Conservation (phyloP, 2,329 filamentous ascomycete genomes). For the Geoglossum cookeanum region DNA sequence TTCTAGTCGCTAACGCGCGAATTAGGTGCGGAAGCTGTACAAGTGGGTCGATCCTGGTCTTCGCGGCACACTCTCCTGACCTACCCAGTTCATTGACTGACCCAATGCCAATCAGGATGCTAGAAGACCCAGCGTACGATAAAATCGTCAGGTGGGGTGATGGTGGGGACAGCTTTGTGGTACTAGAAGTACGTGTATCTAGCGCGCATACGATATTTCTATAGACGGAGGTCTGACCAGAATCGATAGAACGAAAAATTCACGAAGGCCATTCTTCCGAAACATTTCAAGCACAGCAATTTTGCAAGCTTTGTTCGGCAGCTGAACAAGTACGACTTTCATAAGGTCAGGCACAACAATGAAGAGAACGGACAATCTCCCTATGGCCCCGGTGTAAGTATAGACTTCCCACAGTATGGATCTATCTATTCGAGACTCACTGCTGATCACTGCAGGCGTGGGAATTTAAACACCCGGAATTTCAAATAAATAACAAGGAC, state of each 20-base stretch:
- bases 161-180: constrained; percentile 87
- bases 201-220: neutral
- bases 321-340: constrained; percentile 94
- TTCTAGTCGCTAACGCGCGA: constrained; percentile 10
- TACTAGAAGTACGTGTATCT: constrained; percentile 55
- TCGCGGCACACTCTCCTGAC: neutral
- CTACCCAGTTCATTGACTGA: constrained; percentile 5
- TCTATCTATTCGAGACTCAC: neutral
- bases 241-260: constrained; percentile 75
- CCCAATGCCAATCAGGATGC: constrained; percentile 46
- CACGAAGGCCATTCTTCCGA: constrained; percentile 87
- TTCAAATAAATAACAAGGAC: constrained; percentile 88
- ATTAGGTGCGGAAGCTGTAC: constrained; percentile 89
- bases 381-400: constrained; percentile 56
- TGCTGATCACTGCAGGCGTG: constrained; percentile 41
- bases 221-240: neutral
- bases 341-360: constrained; percentile 86
- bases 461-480: constrained; percentile 97
- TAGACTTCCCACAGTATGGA: neutral
- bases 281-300: constrained; percentile 98
- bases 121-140: constrained; percentile 85
- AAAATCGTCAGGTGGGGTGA: constrained; percentile 92
- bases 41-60: constrained; percentile 44
- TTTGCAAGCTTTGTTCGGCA: constrained; percentile 94
- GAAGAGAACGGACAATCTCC: constrained; percentile 68